A percentile compares a stretch with the other conserved stretches of the same genome.
Evolutionary conservation across 2,329 filamentous ascomycete species (phyloP).

Genomic region (Cytospora schulzeri): DNA sequence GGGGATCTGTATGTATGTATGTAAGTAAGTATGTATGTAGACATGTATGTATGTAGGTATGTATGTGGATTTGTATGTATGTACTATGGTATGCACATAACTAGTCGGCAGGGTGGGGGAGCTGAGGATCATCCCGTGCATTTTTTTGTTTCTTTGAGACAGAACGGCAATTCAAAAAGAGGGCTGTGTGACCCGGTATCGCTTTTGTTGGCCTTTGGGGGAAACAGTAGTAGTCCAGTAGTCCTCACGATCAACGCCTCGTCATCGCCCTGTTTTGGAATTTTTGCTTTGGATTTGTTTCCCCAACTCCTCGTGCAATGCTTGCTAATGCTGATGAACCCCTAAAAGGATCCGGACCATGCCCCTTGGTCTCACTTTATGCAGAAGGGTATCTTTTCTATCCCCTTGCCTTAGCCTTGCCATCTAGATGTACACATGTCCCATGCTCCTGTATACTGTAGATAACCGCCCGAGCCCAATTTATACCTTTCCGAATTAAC

Average conservation of each 20-base stretch:
- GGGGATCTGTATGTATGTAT: not conserved
- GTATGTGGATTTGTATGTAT: no score
- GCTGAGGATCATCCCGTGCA: not conserved
- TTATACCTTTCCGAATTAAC: constrained; percentile 6
- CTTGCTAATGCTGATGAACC: not conserved
- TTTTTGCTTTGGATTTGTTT: not conserved
- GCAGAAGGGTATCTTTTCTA: constrained; percentile 12
- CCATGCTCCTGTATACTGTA: constrained; percentile 14
- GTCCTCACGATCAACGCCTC: not conserved
- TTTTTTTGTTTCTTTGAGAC: not conserved
- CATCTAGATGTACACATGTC: not conserved
- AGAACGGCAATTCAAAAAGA: not conserved
- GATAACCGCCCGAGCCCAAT: constrained; percentile 12
- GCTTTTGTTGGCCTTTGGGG: not conserved
- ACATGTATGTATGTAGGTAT: no score
- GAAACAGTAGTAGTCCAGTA: not conserved
- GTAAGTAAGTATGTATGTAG: no score
- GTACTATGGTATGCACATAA: not conserved
- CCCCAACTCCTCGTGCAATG: not conserved
- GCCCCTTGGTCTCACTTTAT: not conserved
- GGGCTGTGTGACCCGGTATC: not conserved
- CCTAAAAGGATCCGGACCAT: not conserved
- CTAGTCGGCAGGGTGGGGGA: not conserved
- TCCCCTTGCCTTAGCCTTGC: not conserved
- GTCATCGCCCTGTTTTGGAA: not conserved